Conservation (phyloP, 2,329 filamentous ascomycete species). For the Cadophora luteo-olivacea region DNA sequence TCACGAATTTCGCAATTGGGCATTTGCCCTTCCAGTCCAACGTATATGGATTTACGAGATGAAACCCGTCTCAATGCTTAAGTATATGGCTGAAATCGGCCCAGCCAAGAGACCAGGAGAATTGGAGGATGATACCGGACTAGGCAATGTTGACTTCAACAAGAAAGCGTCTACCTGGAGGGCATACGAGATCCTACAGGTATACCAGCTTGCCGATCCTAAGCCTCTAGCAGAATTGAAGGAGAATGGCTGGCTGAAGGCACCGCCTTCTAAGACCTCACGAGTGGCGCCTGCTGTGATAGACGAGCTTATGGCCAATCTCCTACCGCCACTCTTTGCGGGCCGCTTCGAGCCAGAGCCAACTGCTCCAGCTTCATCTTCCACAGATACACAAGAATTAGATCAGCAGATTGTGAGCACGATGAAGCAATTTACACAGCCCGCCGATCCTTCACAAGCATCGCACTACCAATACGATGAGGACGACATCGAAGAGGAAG, state of each 20-base stretch:
- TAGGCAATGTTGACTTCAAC: slow-evolving; percentile 57
- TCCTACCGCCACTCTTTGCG: slow-evolving; percentile 59
- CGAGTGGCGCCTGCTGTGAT: slow-evolving; percentile 64
- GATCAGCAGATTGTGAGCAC: slow-evolving; percentile 39
- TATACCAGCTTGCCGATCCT: slow-evolving; percentile 69
- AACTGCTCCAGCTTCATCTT: slow-evolving; percentile 30
- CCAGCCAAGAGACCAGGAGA: slow-evolving; percentile 54
- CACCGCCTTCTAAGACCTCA: slow-evolving; percentile 56
- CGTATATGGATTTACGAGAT: slow-evolving; percentile 70
- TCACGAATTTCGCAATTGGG: slow-evolving; percentile 62
- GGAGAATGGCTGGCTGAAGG: slow-evolving; percentile 59
- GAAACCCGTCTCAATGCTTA: slow-evolving; percentile 54
- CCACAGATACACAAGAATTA: slow-evolving; percentile 42
- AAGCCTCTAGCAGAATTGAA: slow-evolving; percentile 58
- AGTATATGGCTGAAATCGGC: slow-evolving; percentile 64
- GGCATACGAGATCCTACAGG: slow-evolving; percentile 60
- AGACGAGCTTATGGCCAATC: slow-evolving; percentile 63
- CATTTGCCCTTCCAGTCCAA: slow-evolving; percentile 58
- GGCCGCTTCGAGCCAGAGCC: background rate
- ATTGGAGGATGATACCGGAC: slow-evolving; percentile 51
- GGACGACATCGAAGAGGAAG: background rate
- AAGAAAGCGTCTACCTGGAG: slow-evolving; percentile 28
- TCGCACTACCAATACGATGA: background rate
- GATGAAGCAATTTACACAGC: slow-evolving; percentile 40
- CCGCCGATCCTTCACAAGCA: background rate